Base-by-base conservation (phyloP, 1,139 yeast genomes). In the Candida sanyaensis region DNA sequence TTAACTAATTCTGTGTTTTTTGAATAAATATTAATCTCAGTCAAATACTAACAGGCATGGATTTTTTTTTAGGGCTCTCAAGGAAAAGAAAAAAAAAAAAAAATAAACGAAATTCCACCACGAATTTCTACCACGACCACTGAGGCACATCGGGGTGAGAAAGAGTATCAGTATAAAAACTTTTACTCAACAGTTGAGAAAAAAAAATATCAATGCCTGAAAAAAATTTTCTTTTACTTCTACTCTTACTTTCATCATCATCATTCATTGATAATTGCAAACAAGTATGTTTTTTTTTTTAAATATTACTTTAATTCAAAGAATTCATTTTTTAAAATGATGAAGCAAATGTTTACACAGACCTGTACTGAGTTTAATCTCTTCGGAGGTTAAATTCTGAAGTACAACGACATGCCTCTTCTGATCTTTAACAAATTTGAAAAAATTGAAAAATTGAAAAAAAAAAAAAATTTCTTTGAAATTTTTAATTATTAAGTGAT, bases 351-450 rank as follows among this genome's bases (percentile, higher is more conserved):
- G 57, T 54, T 55, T 53, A 73, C 83, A 79, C 84, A 80, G 84
- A 80, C 84, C 84, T 80, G 84, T 77, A 75, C 84, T 72, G 81
- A 79, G 63, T 49, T 44, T 27, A 13, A 17, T 41, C 26, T 13
- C 36, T 40, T 40, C 43, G 33, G 43, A 52, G 48, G 45, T 21
- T 28, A 50, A 69, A 42, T 21, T 30, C 51, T 70, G 75, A 68
- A 65, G 71, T 71, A 64, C 68, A 67, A 61, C 60, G 63, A 66
- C 66, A 68, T 68, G 73, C 73, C 71, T 68, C 61, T 58, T 58
- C 66, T 62, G 66, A 62, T 50, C 46, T 52, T 52, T 56, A 53
- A 55, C 5, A 5, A 21, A 24, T 21, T 34, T 4, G 11, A 34
- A 21, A 26, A 26, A n/a, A n/a, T n/a, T n/a, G n/a, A n/a, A n/a